Evolutionary conservation across 2,329 filamentous ascomycete species (phyloP), one percentile per base, ranked within the genome.

Genomic region (Rosellinia necatrix): DNA sequence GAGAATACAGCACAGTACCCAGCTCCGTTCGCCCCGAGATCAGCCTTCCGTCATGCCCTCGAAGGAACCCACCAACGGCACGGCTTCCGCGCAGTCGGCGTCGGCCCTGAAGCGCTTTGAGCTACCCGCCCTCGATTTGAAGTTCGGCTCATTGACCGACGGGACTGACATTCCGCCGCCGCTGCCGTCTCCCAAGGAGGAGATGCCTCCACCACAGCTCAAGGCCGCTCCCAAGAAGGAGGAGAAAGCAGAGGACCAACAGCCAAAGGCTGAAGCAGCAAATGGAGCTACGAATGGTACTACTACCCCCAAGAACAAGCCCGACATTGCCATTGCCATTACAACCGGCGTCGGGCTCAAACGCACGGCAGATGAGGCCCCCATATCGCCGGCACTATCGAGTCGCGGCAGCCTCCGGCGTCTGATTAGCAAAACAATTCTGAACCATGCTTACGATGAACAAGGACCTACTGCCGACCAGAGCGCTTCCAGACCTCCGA

Each of bases 161-260:
- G 83, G 83, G 50, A 86, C 83, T 68, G 68, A 82, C 66, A 86
- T 86, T 62, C 83, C 83, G 38, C 80, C 83, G 25, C 83, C 83
- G 21, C 75, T 74, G 42, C 81, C 81, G 15, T 85, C 82, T 43
- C 82, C 82, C 49, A 66, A 68, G 50, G 71, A 76, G 63, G 78
- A 81, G 37, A 27, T 32, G 21, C 29, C 37, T 19, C 29, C 48
- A 25, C 37, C 29, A 17, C 48, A 42, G 24, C 48, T 27, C 4
- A 19, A 42, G 27, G 4, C 37, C 10, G 27, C 12, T 10, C 56
- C 55, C 19, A 58, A 64, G 42, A 63, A 57, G 24, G 64, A 65
- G 40, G 63, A 63, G 57, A 60, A 65, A 24, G 60, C 51, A 22
- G 59, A 66, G 48, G 61, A 57, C 25, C 64, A 66, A 37, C 65